These are phyloP conservation scores for Flaveria brownii DNA, from an alignment of 129 eudicot genomes.

Conservation along the genomic window DNA sequence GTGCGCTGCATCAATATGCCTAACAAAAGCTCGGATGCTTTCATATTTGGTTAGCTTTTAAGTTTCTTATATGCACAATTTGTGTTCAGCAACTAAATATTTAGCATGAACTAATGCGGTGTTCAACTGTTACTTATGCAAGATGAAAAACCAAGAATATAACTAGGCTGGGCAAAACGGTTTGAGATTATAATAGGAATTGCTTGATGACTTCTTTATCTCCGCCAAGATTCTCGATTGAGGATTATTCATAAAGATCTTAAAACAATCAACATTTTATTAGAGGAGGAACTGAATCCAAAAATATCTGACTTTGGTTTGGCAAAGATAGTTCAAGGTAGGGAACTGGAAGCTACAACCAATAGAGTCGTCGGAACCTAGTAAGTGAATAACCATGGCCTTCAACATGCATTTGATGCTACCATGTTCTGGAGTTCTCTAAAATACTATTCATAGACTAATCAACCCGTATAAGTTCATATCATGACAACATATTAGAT, in stretches of 20 bases:
- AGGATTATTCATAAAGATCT: constrained; percentile 42
- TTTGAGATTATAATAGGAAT: constrained; percentile 43
- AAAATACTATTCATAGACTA: too few relatives aligned
- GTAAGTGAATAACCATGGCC: constrained; percentile 21
- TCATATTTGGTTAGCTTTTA: constrained; percentile 48
- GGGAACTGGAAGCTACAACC: constrained; percentile 40
- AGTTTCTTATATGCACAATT: neutral
- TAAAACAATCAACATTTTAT: constrained; percentile 45
- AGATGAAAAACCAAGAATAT: constrained; percentile 27
- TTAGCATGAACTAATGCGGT: neutral
- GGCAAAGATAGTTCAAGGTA: constrained; percentile 51
- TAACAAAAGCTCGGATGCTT: constrained; percentile 48
- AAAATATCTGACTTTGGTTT: constrained; percentile 54
- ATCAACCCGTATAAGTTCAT: too few relatives aligned
- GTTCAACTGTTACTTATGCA: neutral
- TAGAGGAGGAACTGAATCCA: constrained; percentile 45
- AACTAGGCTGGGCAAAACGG: constrained; percentile 38
- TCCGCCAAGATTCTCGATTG: constrained; percentile 50
- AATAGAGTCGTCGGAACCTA: constrained; percentile 47
- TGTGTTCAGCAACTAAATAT: neutral
- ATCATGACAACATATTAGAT: neutral
- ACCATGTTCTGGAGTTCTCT: neutral
- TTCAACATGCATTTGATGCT: neutral
- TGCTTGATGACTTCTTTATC: constrained; percentile 51
- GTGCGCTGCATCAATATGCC: constrained; percentile 30